Evolutionary conservation across 306 rosid genomes (phyloP).

Genomic region (Cicer pinnatifidum): DNA sequence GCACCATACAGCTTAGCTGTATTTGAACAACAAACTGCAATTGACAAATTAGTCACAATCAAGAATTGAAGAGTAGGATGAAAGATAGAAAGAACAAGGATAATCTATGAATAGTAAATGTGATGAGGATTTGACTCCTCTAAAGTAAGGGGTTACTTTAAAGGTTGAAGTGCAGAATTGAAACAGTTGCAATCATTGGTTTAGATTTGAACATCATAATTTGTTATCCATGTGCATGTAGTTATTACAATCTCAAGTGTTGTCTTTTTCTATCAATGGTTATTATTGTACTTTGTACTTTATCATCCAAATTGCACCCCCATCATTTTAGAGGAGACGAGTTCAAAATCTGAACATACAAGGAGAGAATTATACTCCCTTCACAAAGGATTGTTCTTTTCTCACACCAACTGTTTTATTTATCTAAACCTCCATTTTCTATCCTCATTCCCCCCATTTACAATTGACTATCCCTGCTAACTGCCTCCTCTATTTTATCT

Average conservation of each 20-base stretch:
- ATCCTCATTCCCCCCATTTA: neutral
- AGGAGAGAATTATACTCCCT: neutral
- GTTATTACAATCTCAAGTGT: neutral
- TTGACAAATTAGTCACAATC: neutral
- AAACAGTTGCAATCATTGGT: neutral
- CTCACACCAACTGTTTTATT: neutral
- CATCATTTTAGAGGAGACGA: neutral
- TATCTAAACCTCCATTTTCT: neutral
- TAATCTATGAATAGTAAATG: neutral
- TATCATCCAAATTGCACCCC: neutral
- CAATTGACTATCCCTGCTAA: neutral
- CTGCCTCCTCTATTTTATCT: neutral
- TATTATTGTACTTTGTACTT: neutral
- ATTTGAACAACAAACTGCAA: too few species aligned
- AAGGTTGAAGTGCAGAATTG: constrained; percentile 20
- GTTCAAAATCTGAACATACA: neutral
- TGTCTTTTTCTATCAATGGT: constrained; percentile 21
- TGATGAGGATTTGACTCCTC: neutral
- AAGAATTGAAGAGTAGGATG: constrained; percentile 18
- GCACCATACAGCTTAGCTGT: too few species aligned
- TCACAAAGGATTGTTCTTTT: neutral
- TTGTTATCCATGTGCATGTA: neutral
- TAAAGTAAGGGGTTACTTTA: neutral
- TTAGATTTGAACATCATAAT: neutral
- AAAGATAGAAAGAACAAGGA: neutral